Evolutionary conservation across 768 basidiomycete genomes (phyloP), one percentile per base, ranked within the genome.

Genomic region (Panaeolus papilionaceus): DNA sequence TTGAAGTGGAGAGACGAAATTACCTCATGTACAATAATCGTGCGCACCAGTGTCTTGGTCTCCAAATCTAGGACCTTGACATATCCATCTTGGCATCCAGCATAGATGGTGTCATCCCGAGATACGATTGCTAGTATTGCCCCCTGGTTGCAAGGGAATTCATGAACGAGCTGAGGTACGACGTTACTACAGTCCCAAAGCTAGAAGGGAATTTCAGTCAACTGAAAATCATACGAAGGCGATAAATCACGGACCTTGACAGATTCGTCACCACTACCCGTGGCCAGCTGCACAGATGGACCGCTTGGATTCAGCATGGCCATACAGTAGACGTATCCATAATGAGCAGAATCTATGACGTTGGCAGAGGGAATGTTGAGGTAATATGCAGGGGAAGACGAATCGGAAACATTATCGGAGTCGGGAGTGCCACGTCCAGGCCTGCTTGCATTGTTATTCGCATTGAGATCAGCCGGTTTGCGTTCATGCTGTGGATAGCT

Each of bases 251-350:
- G 11, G 38, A 93, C 92, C 82, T 97, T 98, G 73, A 98, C 89
- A 5, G 87, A 87, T 74, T 95, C 94, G 70, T 99, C 97, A 0
- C 97, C 97, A 68, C 94, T 92, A 14, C 95, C 95, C 14, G 94
- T 95, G 12, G 92, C 86, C 14, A 98, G 84, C 65, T 88, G 85
- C 18, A 73, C 73, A 12, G 75, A 75, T 40, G 72, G 68, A 3
- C 71, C 72, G 37, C 70, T 58, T 63, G 79, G 73, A 44, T 67
- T 64, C 8, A 84, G 66, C 28, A 82, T 72, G 6, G 78, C 74
- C 88, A 95, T 89, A 72, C 92, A 94, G 75, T 97, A 96, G 12
- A 98, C 86, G 74, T 99, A 99, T 9, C 97, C 97, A 75, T 89
- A 96, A 77, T 99, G 97, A 3, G 96, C 97, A 0, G 94, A 93